phyloP scores from a whole-genome alignment of 257 asterid species.

The Perilla frutescens region DNA sequence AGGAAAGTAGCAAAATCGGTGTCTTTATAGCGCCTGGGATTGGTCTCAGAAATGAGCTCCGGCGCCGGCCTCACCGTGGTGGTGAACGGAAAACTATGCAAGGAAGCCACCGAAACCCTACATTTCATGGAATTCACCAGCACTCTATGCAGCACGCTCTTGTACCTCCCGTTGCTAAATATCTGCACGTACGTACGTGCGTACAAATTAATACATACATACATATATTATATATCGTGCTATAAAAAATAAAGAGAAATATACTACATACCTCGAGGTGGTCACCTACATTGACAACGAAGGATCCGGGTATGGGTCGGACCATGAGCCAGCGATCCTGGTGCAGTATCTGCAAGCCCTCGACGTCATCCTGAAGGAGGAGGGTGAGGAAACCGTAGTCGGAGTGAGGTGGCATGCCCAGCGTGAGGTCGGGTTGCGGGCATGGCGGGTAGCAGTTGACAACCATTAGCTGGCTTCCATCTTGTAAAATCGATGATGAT shows the following conservation, averaged over 20 bases:
- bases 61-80: constrained; percentile 63
- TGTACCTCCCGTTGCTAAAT: constrained; percentile 87
- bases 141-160: constrained; percentile 83
- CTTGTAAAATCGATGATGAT: constrained; percentile 39
- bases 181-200: too few species aligned
- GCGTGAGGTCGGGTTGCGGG: constrained; percentile 86
- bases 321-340: constrained; percentile 63
- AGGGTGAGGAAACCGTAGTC: constrained; percentile 86
- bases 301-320: constrained; percentile 80
- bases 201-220: not conserved
- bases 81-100: constrained; percentile 72
- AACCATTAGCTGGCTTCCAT: constrained; percentile 93
- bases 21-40: constrained; percentile 74
- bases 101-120: constrained; percentile 77
- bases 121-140: constrained; percentile 56
- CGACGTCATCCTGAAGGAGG: constrained; percentile 85
- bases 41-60: constrained; percentile 50
- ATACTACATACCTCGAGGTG: constrained; percentile 75
- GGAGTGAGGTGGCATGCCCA: constrained; percentile 94
- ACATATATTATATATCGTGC: too few species aligned
- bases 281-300: constrained; percentile 92
- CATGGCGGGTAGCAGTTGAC: constrained; percentile 87
- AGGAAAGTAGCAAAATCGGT: constrained; percentile 68
- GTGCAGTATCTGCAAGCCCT: constrained; percentile 71
- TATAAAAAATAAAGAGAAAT: not conserved